Evolutionary conservation across 352 stramenopile species (phyloP).

Genomic region (Phytophthora lateralis): DNA sequence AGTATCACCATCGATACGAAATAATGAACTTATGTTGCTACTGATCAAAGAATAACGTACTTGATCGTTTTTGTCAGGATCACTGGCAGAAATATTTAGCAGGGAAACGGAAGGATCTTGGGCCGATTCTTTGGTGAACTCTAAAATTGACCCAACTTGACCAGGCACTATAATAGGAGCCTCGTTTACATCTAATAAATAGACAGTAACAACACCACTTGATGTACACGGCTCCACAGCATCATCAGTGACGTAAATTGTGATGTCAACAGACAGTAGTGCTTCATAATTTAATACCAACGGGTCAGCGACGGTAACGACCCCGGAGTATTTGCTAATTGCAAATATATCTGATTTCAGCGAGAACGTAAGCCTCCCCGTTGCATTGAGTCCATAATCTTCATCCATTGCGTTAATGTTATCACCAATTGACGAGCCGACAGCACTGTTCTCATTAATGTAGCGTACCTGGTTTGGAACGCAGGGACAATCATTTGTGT

Average conservation of each 20-base stretch:
- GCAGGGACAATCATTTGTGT: slow-evolving; percentile 59
- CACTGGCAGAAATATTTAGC: slow-evolving; percentile 23
- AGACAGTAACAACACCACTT: slow-evolving; percentile 16
- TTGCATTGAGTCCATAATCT: slow-evolving; percentile 16
- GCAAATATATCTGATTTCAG: slow-evolving; percentile 25
- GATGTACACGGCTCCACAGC: slow-evolving; percentile 22
- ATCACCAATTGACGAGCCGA: slow-evolving; percentile 31
- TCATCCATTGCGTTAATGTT: slow-evolving; percentile 28
- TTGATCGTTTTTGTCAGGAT: slow-evolving; percentile 24
- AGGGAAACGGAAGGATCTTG: slow-evolving; percentile 33
- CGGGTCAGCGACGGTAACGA: slow-evolving; percentile 15
- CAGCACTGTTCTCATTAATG: slow-evolving; percentile 49
- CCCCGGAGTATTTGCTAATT: slow-evolving; percentile 18
- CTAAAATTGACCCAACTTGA: slow-evolving; percentile 35
- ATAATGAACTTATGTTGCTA: slow-evolving; percentile 36
- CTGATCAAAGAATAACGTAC: slow-evolving; percentile 15
- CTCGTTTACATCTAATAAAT: slow-evolving; percentile 55
- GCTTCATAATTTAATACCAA: slow-evolving; percentile 25
- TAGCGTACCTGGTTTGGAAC: slow-evolving; percentile 33
- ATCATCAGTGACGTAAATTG: slow-evolving; percentile 31
- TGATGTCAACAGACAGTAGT: slow-evolving; percentile 7
- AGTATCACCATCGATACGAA: slow-evolving; percentile 46
- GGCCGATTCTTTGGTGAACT: slow-evolving; percentile 38
- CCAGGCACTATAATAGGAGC: slow-evolving; percentile 35
- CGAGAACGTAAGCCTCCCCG: slow-evolving; percentile 19